phyloP scores from a whole-genome alignment of 2,329 filamentous ascomycete genomes.

The Trichophyton rubrum region DNA sequence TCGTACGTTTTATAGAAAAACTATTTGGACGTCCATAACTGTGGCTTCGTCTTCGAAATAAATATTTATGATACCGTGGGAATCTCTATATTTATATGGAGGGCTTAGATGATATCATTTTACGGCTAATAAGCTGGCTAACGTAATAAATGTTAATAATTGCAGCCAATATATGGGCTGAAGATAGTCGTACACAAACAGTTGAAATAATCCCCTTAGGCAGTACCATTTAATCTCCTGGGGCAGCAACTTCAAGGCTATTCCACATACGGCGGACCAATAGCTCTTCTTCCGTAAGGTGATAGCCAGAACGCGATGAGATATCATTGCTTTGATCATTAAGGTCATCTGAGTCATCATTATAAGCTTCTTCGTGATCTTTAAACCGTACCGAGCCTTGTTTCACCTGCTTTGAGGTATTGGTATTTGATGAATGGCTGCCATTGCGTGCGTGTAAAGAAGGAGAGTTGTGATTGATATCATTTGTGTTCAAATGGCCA shows the following conservation, averaged over 20 bases:
- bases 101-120: background rate
- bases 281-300: constrained; percentile 25
- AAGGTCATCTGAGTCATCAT: constrained; percentile 6
- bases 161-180: background rate
- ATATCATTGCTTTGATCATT: constrained; percentile 10
- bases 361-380: constrained; percentile 20
- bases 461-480: background rate
- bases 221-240: constrained; percentile 15
- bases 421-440: constrained; percentile 6
- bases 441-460: background rate
- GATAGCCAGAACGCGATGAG: constrained; percentile 17
- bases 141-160: background rate
- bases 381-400: constrained; percentile 23
- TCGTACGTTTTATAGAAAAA: too few relatives aligned
- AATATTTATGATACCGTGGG: too few relatives aligned
- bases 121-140: background rate
- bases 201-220: background rate
- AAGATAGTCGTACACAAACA: background rate
- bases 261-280: constrained; percentile 35
- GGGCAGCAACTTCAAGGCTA: constrained; percentile 29
- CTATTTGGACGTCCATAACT: too few relatives aligned
- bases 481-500: background rate
- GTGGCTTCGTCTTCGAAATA: too few relatives aligned
- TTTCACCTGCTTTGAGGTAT: constrained; percentile 15
- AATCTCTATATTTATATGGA: background rate